phyloP scores from a whole-genome alignment of 805 yeast genomes.

The Debaryomyces castellii region DNA sequence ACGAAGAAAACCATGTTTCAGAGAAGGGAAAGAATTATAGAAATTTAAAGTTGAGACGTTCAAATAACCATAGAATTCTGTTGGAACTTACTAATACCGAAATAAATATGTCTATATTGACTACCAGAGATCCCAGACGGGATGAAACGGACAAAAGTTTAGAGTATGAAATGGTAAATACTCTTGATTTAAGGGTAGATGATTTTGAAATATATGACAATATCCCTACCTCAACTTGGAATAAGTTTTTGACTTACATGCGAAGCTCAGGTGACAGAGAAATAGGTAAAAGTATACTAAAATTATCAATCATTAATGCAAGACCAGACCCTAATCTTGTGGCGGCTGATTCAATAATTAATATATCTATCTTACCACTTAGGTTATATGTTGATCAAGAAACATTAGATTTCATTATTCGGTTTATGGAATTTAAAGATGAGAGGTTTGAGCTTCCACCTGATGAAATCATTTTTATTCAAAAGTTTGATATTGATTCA shows the following conservation, averaged over 20 bases:
- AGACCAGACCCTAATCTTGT: constrained; percentile 63
- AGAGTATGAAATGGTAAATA: constrained; percentile 47
- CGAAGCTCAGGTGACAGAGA: constrained; percentile 71
- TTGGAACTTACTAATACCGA: constrained; percentile 57
- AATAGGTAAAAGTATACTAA: constrained; percentile 62
- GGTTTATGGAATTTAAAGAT: constrained; percentile 83
- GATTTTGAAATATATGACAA: constrained; percentile 70
- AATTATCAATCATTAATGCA: constrained; percentile 52
- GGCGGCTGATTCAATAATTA: constrained; percentile 65
- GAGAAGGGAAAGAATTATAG: constrained; percentile 34
- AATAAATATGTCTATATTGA: constrained; percentile 43
- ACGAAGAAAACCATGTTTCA: constrained; percentile 18
- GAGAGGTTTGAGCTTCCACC: constrained; percentile 60
- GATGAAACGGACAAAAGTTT: constrained; percentile 29
- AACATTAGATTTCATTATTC: constrained; percentile 75
- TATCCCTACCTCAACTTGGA: constrained; percentile 88
- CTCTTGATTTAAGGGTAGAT: constrained; percentile 47
- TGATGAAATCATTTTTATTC: constrained; percentile 68
- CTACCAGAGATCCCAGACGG: constrained; percentile 47
- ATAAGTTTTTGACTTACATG: constrained; percentile 72
- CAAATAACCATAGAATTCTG: constrained; percentile 57
- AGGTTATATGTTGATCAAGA: constrained; percentile 91
- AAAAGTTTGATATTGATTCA: constrained; percentile 61
- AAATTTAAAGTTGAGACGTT: constrained; percentile 62
- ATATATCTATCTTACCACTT: constrained; percentile 63